Evolutionary conservation across 2,329 filamentous ascomycete genomes (phyloP).

Genomic region (Cladophialophora immunda): DNA sequence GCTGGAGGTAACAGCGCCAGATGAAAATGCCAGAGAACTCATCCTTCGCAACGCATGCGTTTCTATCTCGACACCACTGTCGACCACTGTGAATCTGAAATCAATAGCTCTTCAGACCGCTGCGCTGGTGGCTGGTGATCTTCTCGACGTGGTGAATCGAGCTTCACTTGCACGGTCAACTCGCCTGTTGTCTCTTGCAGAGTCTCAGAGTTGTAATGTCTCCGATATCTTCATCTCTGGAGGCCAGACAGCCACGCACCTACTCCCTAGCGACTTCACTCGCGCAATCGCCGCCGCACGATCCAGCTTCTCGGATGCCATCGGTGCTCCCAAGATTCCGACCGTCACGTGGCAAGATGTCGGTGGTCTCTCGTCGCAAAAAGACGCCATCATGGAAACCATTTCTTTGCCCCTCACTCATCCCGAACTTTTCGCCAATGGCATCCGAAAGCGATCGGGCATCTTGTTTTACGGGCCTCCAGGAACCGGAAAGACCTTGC

Average conservation of each 20-base stretch:
- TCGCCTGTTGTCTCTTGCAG: constrained; percentile 77
- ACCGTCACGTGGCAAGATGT: constrained; percentile 98
- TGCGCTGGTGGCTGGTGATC: constrained; percentile 89
- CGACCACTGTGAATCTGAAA: constrained; percentile 82
- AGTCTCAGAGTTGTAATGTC: constrained; percentile 38
- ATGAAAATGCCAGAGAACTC: constrained; percentile 89
- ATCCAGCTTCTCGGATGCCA: constrained; percentile 97
- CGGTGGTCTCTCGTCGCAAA: constrained; percentile 89
- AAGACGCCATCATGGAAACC: constrained; percentile 95
- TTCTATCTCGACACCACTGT: constrained; percentile 77
- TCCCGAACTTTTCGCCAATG: constrained; percentile 93
- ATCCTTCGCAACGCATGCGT: constrained; percentile 82
- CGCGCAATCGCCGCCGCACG: constrained; percentile 92
- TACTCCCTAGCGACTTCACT: constrained; percentile 87
- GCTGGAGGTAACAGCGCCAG: constrained; percentile 89
- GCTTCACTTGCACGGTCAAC: constrained; percentile 79
- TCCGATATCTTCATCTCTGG: constrained; percentile 86
- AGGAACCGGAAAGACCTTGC: constrained; percentile 89
- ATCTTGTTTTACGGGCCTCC: constrained; percentile 93
- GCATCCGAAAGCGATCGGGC: constrained; percentile 96
- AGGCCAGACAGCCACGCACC: constrained; percentile 77
- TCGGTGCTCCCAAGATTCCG: constrained; percentile 96
- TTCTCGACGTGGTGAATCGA: constrained; percentile 92
- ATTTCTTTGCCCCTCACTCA: constrained; percentile 92
- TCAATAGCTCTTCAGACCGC: constrained; percentile 94